Evolutionary conservation across 768 basidiomycete genomes (phyloP).

Genomic region (Phylloporus arenicola): DNA sequence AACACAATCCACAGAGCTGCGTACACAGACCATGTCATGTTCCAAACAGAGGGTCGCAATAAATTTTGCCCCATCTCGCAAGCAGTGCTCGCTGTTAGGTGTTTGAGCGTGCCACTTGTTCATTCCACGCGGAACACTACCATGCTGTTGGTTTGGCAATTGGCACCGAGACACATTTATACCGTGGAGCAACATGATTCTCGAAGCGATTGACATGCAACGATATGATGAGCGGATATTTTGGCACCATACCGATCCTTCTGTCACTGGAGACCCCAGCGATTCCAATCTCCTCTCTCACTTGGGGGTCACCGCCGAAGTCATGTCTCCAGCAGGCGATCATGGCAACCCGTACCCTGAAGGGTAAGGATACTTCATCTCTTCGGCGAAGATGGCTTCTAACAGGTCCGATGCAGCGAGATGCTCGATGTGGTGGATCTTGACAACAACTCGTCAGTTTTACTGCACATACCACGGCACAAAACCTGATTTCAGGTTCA

Average conservation of each 20-base stretch:
- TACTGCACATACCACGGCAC: neutral
- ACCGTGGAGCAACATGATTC: neutral
- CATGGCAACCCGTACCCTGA: fast-evolving
- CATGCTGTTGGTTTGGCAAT: neutral
- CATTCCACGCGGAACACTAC: neutral
- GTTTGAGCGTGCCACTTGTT: neutral
- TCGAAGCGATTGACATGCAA: neutral
- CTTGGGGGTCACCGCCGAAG: neutral
- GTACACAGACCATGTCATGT: neutral
- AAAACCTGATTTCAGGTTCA: neutral
- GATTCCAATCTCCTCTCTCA: too few species aligned
- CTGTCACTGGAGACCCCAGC: neutral
- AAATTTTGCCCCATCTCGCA: neutral
- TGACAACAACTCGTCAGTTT: slow-evolving; percentile 6
- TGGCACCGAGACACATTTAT: neutral
- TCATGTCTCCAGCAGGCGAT: neutral
- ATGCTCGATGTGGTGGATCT: neutral
- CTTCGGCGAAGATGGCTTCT: neutral
- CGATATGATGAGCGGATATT: neutral
- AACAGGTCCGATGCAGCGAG: neutral
- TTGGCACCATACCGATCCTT: neutral
- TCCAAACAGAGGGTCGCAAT: neutral
- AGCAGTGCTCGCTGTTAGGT: neutral
- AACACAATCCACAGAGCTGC: neutral
- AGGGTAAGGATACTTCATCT: neutral